phyloP scores from a whole-genome alignment of 208 protist genomes.

The Acanthamoeba rhysodes region DNA sequence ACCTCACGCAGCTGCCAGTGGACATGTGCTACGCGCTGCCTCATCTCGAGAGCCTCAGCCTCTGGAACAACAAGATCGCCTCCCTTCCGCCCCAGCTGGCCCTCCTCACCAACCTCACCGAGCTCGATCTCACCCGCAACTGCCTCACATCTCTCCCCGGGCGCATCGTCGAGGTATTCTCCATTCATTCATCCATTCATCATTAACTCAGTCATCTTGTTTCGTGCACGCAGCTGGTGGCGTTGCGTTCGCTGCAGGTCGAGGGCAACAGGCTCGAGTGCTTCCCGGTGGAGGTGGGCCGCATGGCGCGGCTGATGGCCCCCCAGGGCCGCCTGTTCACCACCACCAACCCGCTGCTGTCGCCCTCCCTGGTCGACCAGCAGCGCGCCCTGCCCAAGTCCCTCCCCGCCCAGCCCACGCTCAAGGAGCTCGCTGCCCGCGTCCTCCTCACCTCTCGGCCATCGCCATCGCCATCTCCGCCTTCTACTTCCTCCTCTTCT shows the following conservation, averaged over 20 bases:
- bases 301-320: conserved; percentile 17
- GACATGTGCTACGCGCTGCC: conserved; percentile 30
- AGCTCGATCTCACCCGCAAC: conserved; percentile 55
- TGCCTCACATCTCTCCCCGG: conserved; percentile 8
- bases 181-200: background rate
- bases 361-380: conserved; percentile 10
- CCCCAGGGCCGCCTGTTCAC: background rate
- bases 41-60: background rate
- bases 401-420: background rate
- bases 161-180: background rate
- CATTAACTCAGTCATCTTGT: background rate
- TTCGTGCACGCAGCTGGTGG: background rate
- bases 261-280: background rate
- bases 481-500: background rate
- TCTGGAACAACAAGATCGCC: conserved; percentile 19
- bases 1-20: background rate
- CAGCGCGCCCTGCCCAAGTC: background rate
- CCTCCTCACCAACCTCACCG: conserved; percentile 21
- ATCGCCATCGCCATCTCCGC: background rate
- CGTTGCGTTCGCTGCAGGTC: conserved; percentile 7
- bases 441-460: background rate
- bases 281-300: conserved; percentile 14
- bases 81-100: conserved; percentile 2
- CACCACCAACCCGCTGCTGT: conserved; percentile 26
- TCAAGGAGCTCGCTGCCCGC: conserved; percentile 14